A percentile compares a stretch with the other conserved stretches of the same genome.
These are phyloP conservation scores for Mycena sp. DNA, from an alignment of 1,284 basidiomycete genomes.

Conservation along the genomic window DNA sequence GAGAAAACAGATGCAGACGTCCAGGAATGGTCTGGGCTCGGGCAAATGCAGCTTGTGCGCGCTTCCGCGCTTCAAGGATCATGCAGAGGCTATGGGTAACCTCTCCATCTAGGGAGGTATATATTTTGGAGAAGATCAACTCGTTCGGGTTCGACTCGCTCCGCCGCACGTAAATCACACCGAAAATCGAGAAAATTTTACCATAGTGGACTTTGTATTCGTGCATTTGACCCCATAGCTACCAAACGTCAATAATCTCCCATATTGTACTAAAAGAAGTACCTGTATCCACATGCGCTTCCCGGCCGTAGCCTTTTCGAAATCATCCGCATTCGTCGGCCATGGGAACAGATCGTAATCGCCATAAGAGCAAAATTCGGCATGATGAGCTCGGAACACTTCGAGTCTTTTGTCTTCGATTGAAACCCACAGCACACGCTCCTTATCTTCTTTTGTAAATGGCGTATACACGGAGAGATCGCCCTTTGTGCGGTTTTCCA, in stretches of 20 bases:
- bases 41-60: background rate
- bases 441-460: background rate
- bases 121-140: slow-evolving; percentile 2
- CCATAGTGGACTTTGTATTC: background rate
- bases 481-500: slow-evolving; percentile 1
- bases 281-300: slow-evolving; percentile 11
- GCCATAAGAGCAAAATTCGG: slow-evolving; percentile 2
- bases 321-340: background rate
- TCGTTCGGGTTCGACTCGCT: background rate
- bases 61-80: slow-evolving; percentile 4
- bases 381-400: background rate
- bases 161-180: slow-evolving; percentile 1
- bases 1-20: slow-evolving; percentile 8
- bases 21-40: background rate
- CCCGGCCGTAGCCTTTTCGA: background rate
- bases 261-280: background rate
- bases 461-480: slow-evolving; percentile 1
- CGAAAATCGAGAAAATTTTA: background rate
- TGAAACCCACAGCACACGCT: background rate
- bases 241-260: background rate
- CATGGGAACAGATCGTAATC: background rate
- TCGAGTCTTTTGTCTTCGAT: slow-evolving; percentile 6
- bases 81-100: slow-evolving; percentile 3
- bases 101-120: background rate
- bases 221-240: slow-evolving; percentile 2